These are phyloP conservation scores for Cymodocea nodosa DNA, from an alignment of 116 monocot species.

Conservation along the genomic window DNA sequence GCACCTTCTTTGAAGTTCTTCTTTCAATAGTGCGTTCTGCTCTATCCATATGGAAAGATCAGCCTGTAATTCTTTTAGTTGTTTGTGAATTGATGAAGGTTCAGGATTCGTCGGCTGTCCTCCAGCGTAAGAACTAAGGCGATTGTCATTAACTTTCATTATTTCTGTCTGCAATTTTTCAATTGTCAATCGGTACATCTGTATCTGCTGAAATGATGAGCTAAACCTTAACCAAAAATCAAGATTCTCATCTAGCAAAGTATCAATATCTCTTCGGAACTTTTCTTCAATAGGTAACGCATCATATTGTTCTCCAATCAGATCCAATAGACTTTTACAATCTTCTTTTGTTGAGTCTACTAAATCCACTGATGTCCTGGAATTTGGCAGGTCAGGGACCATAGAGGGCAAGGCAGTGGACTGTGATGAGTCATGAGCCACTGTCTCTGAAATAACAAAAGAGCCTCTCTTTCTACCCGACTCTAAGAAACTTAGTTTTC, in stretches of 20 bases:
- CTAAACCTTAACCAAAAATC: conserved; percentile 45
- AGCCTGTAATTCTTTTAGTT: conserved; percentile 50
- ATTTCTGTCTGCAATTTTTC: conserved; percentile 16
- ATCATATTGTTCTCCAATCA: background rate
- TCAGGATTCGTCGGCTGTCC: conserved; percentile 7
- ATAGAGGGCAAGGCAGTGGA: background rate
- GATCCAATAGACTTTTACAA: background rate
- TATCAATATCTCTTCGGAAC: conserved; percentile 30
- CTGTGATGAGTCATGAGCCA: background rate
- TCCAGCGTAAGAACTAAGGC: background rate
- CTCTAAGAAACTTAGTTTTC: conserved; percentile 26
- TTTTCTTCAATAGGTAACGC: conserved; percentile 12
- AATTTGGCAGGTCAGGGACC: background rate
- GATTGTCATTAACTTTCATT: background rate
- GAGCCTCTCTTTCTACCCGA: conserved; percentile 10
- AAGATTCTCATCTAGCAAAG: conserved; percentile 33
- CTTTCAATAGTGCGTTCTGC: conserved; percentile 46
- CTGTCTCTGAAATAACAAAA: background rate
- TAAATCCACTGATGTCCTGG: background rate
- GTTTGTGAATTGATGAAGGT: conserved; percentile 21
- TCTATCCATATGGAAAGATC: conserved; percentile 86
- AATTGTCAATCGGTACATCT: conserved; percentile 10
- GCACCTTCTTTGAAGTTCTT: conserved; percentile 48
- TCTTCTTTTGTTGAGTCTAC: background rate
- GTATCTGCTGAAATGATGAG: conserved; percentile 27